Evolutionary conservation across 2,329 filamentous ascomycete species (phyloP), one percentile per base, ranked within the genome.

Genomic region (Microcyclosporella mali): DNA sequence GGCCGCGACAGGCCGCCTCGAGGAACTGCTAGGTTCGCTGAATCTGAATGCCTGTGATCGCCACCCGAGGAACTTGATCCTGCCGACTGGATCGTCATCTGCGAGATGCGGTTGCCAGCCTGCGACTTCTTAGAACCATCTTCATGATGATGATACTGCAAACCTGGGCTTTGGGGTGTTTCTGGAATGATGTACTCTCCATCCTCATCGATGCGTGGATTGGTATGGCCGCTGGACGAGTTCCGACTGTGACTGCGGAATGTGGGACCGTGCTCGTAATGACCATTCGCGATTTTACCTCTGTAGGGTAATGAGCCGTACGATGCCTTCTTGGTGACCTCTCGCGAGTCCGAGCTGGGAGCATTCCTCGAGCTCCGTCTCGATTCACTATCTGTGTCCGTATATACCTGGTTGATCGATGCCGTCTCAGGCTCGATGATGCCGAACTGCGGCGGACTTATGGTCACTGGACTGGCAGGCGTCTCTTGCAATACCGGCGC

Each of bases 1-100:
- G 88, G 88, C 39, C 89, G 31, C 31, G 46, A 17, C 30, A 51
- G 34, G 25, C 41, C 39, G 31, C 44, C 78, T 57, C 66, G 78
- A 52, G 75, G 70, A 45, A 70, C 55, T 17, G 49, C 47, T 16
- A 57, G 43, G 14, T 42, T 47, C 14, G 46, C 46, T 49, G 51
- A 66, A 28, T 35, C 61, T 41, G 59, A 66, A 18, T 43, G 34
- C 3, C 46, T 46, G 40, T 46, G 46, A 34, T 51, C 46, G 18
- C 43, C 46, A 14, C 45, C 49, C 6, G 53, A 53, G 35, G 57
- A 58, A 37, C 55, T 53, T 4, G 62, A 65, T 6, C 51, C 57
- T 8, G 38, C 46, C 12, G 61, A 63, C 18, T 51, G 50, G 2
- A 55, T 46, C 0, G 61, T 60, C 46, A 56, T 55, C 33, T 61